A percentile compares a stretch with the other conserved stretches of the same genome.
phyloP scores from a whole-genome alignment of 345 rosid genomes.

The Populus deltoides region DNA sequence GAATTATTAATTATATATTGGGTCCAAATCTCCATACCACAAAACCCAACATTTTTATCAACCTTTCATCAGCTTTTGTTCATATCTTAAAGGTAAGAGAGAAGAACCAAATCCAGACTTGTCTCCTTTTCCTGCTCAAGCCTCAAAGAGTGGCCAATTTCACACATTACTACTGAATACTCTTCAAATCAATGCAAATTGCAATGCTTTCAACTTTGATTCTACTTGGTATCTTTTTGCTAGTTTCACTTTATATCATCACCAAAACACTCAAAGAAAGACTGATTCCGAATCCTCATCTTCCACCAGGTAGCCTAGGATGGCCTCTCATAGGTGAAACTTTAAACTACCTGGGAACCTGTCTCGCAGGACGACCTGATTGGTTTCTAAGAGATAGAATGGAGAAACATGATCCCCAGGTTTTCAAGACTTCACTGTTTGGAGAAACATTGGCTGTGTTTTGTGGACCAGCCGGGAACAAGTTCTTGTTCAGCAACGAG shows the following conservation, averaged over 20 bases:
- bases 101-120: too few species aligned
- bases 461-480: slow-evolving; percentile 7
- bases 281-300: not conserved
- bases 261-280: not conserved
- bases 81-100: too few species aligned
- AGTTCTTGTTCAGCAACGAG: slow-evolving; percentile 13
- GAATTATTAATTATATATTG: too few species aligned
- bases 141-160: too few species aligned
- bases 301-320: slow-evolving; percentile 19
- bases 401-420: slow-evolving; percentile 8
- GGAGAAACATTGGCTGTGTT: slow-evolving; percentile 1
- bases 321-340: slow-evolving; percentile 11
- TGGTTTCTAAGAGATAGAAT: slow-evolving; percentile 5
- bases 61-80: too few species aligned
- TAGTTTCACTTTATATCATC: not conserved
- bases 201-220: not conserved
- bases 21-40: too few species aligned
- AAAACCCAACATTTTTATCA: too few species aligned
- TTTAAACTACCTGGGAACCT: not conserved
- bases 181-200: not conserved
- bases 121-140: too few species aligned
- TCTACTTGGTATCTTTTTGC: not conserved
- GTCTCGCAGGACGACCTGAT: not conserved
- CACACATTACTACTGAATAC: too few species aligned
- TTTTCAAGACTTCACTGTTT: slow-evolving; percentile 7